Evolutionary conservation across 2,329 filamentous ascomycete species (phyloP), one percentile per base, ranked within the genome.

Genomic region (Sporothrix protearum): DNA sequence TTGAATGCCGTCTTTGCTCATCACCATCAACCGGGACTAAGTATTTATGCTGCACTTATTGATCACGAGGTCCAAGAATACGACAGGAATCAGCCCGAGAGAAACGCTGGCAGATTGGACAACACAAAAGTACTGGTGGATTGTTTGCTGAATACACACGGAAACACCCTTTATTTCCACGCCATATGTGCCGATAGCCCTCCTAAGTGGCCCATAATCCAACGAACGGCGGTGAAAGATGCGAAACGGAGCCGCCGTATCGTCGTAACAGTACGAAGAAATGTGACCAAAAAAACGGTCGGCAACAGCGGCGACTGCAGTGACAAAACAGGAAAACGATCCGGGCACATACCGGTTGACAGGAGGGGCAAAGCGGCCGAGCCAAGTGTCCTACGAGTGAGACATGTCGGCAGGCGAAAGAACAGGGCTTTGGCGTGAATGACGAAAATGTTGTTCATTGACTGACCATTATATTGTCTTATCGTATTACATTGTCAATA

Each of bases 301-400:
- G 57, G n/a, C 30, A 22, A 33, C 33, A 8, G 53, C 33, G 57
- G 36, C n/a, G 33, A n/a, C 57, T 14, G 42, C 57, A n/a, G 3
- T 33, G 33, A 63, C n/a, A 42, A 63, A 63, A 63, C 33, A 63
- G 36, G 57, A 25, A 42, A 42, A 63, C 57, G n/a, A 42, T 3
- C 10, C 14, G 14, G 9, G 33, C 16, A 12, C 42, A 22, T 39
- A 39, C 57, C 33, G 9, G 22, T 33, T 14, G 6, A 33, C 28
- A 66, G 14, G 42, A 66, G 61, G 39, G 59, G 59, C 33, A 63
- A 42, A 42, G 59, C 59, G 59, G 59, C 59, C 42, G 59, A 25
- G 22, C 61, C 61, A 63, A 57, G 53, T 57, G 53, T 19, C 53
- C 53, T 47, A 33, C 59, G 36, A 63, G 59, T 63, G 59, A 63